A percentile compares a stretch with the other conserved stretches of the same genome.
Conservation (phyloP, 1,139 yeast genomes). For the Hyphopichia burtonii region DNA sequence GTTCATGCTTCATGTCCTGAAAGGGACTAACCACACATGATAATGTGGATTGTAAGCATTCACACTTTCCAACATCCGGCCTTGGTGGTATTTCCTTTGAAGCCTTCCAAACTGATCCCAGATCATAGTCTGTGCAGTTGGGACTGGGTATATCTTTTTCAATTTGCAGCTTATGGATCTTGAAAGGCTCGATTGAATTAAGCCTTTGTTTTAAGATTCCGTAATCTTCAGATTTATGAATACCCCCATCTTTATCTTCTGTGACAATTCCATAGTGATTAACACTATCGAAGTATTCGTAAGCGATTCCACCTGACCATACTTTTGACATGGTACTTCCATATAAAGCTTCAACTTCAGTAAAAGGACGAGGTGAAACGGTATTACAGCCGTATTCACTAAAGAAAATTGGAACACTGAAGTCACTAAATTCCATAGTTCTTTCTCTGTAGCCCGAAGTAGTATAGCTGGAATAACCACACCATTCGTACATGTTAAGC, state of each 20-base stretch:
- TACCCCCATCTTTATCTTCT: constrained; percentile 24
- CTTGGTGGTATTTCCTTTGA: constrained; percentile 48
- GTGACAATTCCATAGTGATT: constrained; percentile 37
- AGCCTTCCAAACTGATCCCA: constrained; percentile 37
- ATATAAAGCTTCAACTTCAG: constrained; percentile 41
- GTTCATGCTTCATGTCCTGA: constrained; percentile 23
- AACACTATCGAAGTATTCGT: constrained; percentile 37
- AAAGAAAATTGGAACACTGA: constrained; percentile 57
- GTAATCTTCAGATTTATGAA: constrained; percentile 45
- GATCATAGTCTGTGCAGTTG: neutral
- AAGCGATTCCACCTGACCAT: constrained; percentile 45
- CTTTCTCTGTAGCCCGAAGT: constrained; percentile 58
- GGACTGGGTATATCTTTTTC: constrained; percentile 6
- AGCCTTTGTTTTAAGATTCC: constrained; percentile 32
- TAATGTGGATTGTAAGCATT: constrained; percentile 51
- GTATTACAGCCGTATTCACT: constrained; percentile 63
- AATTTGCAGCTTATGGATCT: neutral
- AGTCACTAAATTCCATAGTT: constrained; percentile 45
- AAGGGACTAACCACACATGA: constrained; percentile 48
- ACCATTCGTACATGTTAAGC: constrained; percentile 66
- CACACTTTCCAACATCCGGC: constrained; percentile 56
- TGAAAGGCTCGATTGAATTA: constrained; percentile 28
- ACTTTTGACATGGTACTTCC: constrained; percentile 36
- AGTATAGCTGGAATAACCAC: constrained; percentile 58
- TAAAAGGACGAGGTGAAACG: constrained; percentile 56